Evolutionary conservation across 2,329 filamentous ascomycete species (phyloP), one percentile per base, ranked within the genome.

Genomic region (Pyrenochaeta sp.): DNA sequence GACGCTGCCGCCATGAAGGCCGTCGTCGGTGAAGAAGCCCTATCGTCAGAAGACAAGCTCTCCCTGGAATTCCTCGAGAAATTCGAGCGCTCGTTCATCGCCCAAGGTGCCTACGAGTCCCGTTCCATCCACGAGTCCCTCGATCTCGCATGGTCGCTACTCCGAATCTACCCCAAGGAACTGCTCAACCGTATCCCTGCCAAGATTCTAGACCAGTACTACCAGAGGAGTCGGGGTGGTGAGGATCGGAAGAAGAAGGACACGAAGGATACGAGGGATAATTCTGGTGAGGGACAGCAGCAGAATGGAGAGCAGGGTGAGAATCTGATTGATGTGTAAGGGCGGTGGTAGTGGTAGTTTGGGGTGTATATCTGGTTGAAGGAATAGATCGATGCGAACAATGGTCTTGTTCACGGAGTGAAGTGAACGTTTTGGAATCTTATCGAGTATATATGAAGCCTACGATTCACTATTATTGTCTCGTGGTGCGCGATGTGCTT

Each of bases 1-100:
- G 95, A 99, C 75, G 95, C 95, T 22, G 94, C 96, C 37, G 91
- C 93, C 78, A 99, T 99, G 95, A 99, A 98, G 85, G 95, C 95
- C 61, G 95, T 99, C 79, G 95, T 99, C 58, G 95, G 95, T 82
- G 96, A 99, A 82, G 95, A 99, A 79, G 95, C 95, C 34, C 81
- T 99, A 75, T 97, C 93, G 28, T 87, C 91, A 53, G 95, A 99
- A 82, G 95, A 99, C 83, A 98, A 98, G 84, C 88, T 98, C 57
- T 97, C 94, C 8, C 87, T 99, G 37, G 95, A 99, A 80, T 99
- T 99, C 85, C 83, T 99, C 71, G 94, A 98, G 77, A 98, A 98
- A 82, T 99, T 99, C 76, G 95, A 99, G 83, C 90, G 91, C 64
- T 92, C 91, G 57, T 99, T 98, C 81, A 96, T 99, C 78, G 85